Evolutionary conservation across 805 yeast species (phyloP).

Genomic region (Suhomyces vadensis): DNA sequence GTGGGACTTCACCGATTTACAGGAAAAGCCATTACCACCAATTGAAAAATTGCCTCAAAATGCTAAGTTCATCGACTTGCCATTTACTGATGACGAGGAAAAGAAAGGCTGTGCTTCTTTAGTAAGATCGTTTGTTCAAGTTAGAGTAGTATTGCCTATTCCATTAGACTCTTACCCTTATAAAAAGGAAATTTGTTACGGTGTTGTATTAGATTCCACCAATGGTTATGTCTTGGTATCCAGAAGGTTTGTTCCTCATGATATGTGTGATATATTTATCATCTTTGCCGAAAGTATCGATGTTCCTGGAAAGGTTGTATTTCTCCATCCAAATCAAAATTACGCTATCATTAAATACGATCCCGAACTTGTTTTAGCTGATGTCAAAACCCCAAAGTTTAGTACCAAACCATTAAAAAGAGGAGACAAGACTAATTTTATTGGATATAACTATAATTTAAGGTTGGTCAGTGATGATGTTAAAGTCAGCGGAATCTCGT

Average conservation of each 20-base stretch:
- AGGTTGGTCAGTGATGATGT: conserved; percentile 75
- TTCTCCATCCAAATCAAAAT: conserved; percentile 84
- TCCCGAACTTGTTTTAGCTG: conserved; percentile 69
- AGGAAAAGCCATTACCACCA: conserved; percentile 64
- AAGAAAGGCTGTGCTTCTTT: conserved; percentile 53
- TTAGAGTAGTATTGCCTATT: conserved; percentile 62
- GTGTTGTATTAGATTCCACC: conserved; percentile 77
- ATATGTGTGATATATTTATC: conserved; percentile 69
- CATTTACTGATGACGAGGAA: conserved; percentile 46
- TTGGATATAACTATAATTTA: conserved; percentile 74
- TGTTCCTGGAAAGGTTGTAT: conserved; percentile 77
- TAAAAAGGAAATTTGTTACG: conserved; percentile 63
- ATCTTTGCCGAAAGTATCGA: conserved; percentile 84
- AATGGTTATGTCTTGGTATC: conserved; percentile 81
- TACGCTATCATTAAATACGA: conserved; percentile 84
- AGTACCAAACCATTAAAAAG: conserved; percentile 57
- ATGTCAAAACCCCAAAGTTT: conserved; percentile 67
- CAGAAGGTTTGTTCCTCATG: conserved; percentile 79
- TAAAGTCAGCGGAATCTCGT: conserved; percentile 71
- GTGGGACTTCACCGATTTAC: conserved; percentile 55
- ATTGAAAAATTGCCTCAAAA: conserved; percentile 51
- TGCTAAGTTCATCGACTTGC: conserved; percentile 71
- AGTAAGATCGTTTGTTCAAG: conserved; percentile 70
- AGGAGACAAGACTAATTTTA: conserved; percentile 75
- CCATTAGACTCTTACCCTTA: conserved; percentile 76